These are phyloP conservation scores for Pseudocercospora macadamiae DNA, from an alignment of 2,329 filamentous ascomycete genomes.

Conservation along the genomic window DNA sequence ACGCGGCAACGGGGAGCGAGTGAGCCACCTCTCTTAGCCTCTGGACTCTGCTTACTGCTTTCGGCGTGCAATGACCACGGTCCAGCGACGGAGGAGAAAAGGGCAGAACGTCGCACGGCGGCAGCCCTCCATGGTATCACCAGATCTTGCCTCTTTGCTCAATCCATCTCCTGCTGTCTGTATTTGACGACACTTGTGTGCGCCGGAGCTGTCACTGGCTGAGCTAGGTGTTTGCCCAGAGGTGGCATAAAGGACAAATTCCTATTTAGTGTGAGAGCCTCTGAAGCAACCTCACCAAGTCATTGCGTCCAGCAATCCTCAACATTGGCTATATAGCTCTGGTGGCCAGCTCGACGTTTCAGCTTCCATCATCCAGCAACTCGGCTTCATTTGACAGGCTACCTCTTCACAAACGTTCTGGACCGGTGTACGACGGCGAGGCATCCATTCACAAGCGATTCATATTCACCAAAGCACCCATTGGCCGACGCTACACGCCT, in stretches of 20 bases:
- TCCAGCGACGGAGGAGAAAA: constrained; percentile 31
- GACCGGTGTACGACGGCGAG: background rate
- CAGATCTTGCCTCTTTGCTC: constrained; percentile 39
- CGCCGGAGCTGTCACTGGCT: constrained; percentile 39
- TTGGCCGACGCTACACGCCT: constrained; percentile 15
- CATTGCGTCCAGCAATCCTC: constrained; percentile 21
- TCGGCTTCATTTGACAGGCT: constrained; percentile 11
- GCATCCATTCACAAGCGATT: background rate
- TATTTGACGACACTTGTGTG: constrained; percentile 36
- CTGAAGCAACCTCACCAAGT: constrained; percentile 26
- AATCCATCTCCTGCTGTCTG: constrained; percentile 35
- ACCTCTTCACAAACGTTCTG: constrained; percentile 3
- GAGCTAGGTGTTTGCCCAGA: constrained; percentile 26
- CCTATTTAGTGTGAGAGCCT: constrained; percentile 22
- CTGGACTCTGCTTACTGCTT: constrained; percentile 41
- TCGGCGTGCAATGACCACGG: constrained; percentile 35
- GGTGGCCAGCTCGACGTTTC: constrained; percentile 28
- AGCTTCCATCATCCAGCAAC: constrained; percentile 27
- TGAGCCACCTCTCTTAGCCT: constrained; percentile 43
- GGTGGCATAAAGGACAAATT: constrained; percentile 33
- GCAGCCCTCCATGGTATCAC: constrained; percentile 39
- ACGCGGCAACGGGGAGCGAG: constrained; percentile 46
- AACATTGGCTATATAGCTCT: constrained; percentile 29
- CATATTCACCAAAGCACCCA: constrained; percentile 2
- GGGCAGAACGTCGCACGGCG: constrained; percentile 36